phyloP scores from a whole-genome alignment of 306 rosid genomes.

The Vigna radiata region DNA sequence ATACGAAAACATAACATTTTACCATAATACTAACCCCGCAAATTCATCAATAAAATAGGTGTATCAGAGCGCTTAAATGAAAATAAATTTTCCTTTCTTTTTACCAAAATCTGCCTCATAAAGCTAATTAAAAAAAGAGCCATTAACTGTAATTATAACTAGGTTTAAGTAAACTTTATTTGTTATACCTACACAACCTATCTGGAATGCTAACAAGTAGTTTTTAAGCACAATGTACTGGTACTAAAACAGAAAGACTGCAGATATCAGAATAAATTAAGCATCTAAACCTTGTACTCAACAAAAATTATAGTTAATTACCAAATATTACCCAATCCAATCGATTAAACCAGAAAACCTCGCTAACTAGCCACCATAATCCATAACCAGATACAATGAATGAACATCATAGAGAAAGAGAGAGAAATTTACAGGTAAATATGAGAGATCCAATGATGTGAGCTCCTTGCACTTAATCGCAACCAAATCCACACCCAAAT shows the following conservation, averaged over 20 bases:
- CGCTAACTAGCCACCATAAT: not conserved
- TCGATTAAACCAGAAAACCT: not conserved
- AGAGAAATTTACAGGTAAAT: constrained; percentile 65
- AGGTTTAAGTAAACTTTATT: no score
- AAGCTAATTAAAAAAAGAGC: not conserved
- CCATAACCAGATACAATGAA: constrained; percentile 10
- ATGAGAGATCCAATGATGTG: constrained; percentile 78
- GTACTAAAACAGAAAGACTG: not conserved
- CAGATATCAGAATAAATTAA: not conserved
- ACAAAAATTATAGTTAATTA: not conserved
- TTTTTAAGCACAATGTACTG: not conserved
- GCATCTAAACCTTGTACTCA: no score
- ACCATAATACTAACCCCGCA: constrained; percentile 2
- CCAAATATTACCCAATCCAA: not conserved
- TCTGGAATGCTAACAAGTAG: not conserved
- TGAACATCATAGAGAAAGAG: not conserved
- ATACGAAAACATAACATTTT: not conserved
- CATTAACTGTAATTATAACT: not conserved
- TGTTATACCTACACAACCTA: not conserved
- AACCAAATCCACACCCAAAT: constrained; percentile 82
- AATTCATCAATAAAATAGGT: not conserved
- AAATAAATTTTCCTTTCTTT: not conserved
- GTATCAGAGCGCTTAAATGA: not conserved
- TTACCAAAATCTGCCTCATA: not conserved
- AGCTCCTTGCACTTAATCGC: constrained; percentile 86